A percentile compares a stretch with the other conserved stretches of the same genome.
Conservation (phyloP, 2,329 filamentous ascomycete species). For the Hymenoscyphus infarciens region DNA sequence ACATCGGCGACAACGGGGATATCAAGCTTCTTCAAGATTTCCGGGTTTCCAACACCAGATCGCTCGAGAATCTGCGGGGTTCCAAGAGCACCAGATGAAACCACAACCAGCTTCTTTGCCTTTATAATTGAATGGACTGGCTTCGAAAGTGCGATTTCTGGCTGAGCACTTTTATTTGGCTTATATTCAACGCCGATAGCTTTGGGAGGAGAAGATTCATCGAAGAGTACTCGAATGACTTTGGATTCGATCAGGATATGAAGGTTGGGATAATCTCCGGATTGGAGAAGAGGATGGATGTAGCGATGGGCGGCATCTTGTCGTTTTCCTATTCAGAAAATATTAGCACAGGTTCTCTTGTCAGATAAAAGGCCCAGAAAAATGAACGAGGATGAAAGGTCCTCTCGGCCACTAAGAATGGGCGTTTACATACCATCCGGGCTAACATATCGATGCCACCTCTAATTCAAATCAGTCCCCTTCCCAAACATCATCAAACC, state of each 20-base stretch:
- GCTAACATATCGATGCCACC: neutral
- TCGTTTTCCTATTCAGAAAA: constrained; percentile 44
- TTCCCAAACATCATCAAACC: neutral
- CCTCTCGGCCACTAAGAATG: too few species aligned
- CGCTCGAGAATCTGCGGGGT: constrained; percentile 51
- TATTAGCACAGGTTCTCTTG: constrained; percentile 10
- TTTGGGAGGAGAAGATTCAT: constrained; percentile 42
- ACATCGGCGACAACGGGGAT: constrained; percentile 46
- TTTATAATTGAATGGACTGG: constrained; percentile 38
- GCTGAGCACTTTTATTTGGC: constrained; percentile 44
- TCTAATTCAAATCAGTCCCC: neutral
- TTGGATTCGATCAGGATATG: constrained; percentile 56
- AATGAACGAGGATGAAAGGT: neutral
- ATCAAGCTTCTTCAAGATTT: constrained; percentile 45
- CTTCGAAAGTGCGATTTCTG: constrained; percentile 30
- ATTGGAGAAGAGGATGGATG: constrained; percentile 49
- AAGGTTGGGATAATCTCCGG: constrained; percentile 52
- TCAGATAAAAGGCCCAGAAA: neutral
- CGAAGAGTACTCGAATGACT: constrained; percentile 53
- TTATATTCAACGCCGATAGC: constrained; percentile 59
- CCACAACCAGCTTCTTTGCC: constrained; percentile 53
- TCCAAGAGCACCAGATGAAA: constrained; percentile 39
- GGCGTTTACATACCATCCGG: neutral
- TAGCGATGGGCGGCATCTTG: constrained; percentile 56
- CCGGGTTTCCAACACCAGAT: constrained; percentile 55